Percentiles rank a stretch among this genome's conserved stretches.
Evolutionary conservation across 768 basidiomycete species (phyloP).

Genomic region (Tricholoma sp.): DNA sequence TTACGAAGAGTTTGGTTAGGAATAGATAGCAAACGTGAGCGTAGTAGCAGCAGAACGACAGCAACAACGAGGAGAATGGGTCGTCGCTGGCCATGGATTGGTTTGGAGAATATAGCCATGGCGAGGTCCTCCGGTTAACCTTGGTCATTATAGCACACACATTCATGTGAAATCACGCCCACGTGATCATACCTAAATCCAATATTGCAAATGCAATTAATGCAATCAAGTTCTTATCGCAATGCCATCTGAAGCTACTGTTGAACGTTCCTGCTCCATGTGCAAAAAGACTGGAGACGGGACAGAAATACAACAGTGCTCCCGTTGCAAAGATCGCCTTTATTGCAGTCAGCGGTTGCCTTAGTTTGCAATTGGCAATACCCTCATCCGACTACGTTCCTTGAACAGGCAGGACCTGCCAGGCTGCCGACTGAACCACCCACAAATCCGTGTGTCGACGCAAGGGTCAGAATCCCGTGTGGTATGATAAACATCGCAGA

Average conservation of each 20-base stretch:
- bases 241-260: no score
- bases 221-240: no score
- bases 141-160: no score
- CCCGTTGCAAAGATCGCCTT: slow-evolving; percentile 7
- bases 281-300: slow-evolving; percentile 6
- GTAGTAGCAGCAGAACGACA: slow-evolving; percentile 48
- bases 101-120: slow-evolving; percentile 16
- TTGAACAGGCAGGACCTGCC: slow-evolving; percentile 18
- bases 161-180: no score
- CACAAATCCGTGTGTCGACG: slow-evolving; percentile 24
- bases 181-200: no score
- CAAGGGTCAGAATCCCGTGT: slow-evolving; percentile 6
- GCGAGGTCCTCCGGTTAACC: neutral
- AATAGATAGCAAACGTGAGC: slow-evolving; percentile 35
- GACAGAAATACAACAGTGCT: slow-evolving; percentile 6
- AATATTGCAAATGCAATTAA: no score
- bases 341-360: slow-evolving; percentile 6
- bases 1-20: slow-evolving; percentile 25
- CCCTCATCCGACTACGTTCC: neutral
- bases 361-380: neutral
- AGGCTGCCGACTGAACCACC: slow-evolving; percentile 24
- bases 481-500: slow-evolving; percentile 29
- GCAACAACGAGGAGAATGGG: slow-evolving; percentile 39
- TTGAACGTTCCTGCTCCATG: slow-evolving; percentile 1
- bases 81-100: slow-evolving; percentile 13